Evolutionary conservation across 176 grass and related monocot species (phyloP), one percentile per base, ranked within the genome.

Genomic region (Ensete glaucum): DNA sequence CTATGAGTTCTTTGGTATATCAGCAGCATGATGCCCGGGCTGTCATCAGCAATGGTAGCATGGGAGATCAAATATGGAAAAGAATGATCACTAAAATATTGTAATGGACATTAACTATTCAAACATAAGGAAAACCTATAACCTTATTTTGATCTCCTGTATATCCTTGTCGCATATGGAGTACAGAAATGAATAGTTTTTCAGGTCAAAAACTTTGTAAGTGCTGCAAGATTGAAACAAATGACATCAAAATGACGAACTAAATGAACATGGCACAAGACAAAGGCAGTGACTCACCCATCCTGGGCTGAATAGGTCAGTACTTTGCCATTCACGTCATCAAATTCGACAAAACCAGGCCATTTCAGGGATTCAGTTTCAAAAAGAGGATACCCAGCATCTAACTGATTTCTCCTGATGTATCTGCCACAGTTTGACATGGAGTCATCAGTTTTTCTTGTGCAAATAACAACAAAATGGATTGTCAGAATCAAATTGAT

Each of bases 101-200:
- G 11, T 14, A 23, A 73, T 54, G 49, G 15, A 6, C 8, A 69
- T 69, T 14, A 76, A 54, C 7, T 54, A 43, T 43, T 6, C 4
- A 3, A 34, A n/a, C 34, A 17, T n/a, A 29, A 54, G 11, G 20
- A 29, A 49, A 6, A 19, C 67, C 8, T 64, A 48, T 43, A 67
- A 78, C 76, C 76, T 78, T 68, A 78, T 78, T 78, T 78, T 78
- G 54, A 78, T 69, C 20, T 78, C 76, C 6, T 2, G 21, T 9
- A 69, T 68, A 19, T 69, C 56, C 51, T 53, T n/a, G n/a, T 68
- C 63, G 10, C 22, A 53, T 54, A 69, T 78, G 11, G 76, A 67
- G 26, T 78, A 68, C 15, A 60, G 25, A 34, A 54, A 78, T 6
- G 50, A 15, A 22, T 78, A 78, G 23, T 68, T 68, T 15, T 55